phyloP scores from a whole-genome alignment of 2,329 filamentous ascomycete species.

The Rutstroemia sydowiana region DNA sequence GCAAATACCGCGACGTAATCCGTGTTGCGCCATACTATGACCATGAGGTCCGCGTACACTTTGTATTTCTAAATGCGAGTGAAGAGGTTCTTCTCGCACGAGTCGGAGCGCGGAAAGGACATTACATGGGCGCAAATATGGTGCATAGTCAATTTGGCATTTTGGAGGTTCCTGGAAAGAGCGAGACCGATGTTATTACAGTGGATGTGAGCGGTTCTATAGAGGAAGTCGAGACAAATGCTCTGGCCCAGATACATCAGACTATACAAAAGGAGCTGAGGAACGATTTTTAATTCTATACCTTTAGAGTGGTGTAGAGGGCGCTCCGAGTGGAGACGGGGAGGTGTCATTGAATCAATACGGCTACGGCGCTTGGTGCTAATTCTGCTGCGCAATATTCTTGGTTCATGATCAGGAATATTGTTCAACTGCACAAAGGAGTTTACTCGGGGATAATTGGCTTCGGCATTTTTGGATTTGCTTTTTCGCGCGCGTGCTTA shows the following conservation, averaged over 20 bases:
- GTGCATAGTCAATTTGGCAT: slow-evolving; percentile 85
- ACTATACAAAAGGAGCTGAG: slow-evolving; percentile 15
- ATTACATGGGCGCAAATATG: slow-evolving; percentile 97
- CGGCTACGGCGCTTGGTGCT: slow-evolving; percentile 6
- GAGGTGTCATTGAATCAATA: slow-evolving; percentile 1
- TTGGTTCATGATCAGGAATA: neutral
- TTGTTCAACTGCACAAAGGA: neutral
- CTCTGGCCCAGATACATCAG: slow-evolving; percentile 45
- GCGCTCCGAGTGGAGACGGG: neutral
- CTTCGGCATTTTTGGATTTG: neutral
- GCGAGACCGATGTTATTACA: slow-evolving; percentile 65
- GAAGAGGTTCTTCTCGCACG: slow-evolving; percentile 70
- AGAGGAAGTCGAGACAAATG: slow-evolving; percentile 53
- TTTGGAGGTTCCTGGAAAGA: slow-evolving; percentile 70
- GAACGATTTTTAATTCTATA: slow-evolving; percentile 9
- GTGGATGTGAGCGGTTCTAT: slow-evolving; percentile 58
- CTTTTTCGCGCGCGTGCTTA: no score
- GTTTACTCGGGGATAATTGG: neutral
- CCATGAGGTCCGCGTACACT: slow-evolving; percentile 71
- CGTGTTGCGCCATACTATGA: slow-evolving; percentile 72
- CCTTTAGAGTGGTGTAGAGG: neutral
- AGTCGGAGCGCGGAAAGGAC: slow-evolving; percentile 66
- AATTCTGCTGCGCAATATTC: slow-evolving; percentile 5
- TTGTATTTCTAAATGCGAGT: slow-evolving; percentile 79
- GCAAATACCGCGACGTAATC: slow-evolving; percentile 92